Evolutionary conservation across 371 early-diverging fungal species (phyloP), one percentile per base, ranked within the genome.

Genomic region (Nosema muscidifuracis): DNA sequence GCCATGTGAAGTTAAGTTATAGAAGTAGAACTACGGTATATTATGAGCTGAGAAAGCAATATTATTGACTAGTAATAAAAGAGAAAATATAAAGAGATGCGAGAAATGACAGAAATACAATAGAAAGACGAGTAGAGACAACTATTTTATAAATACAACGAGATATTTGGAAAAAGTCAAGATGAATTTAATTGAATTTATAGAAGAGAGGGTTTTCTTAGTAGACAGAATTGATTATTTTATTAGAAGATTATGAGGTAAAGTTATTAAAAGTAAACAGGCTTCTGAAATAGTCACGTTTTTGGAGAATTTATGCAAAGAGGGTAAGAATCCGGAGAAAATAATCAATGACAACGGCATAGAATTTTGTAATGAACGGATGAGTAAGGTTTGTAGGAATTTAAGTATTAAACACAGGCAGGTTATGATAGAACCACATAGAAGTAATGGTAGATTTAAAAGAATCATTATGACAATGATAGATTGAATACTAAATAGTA

Each of bases 41-140:
- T n/a, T 33, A 26, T 2, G 20, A 47, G 30, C 1, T 40, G 40
- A 63, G 22, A 42, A 18, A 65, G 20, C 26, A 65, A 34, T 64
- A 64, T 34, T 72, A 65, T 55, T 71, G 63, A 71, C 42, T 40
- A 12, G 47, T 42, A 6, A n/a, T 44, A 38, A 40, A 38, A 13
- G 36, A 62, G 6, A 15, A 36, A 15, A 56, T 69, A 38, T 63
- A 28, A 58, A 68, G 24, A 65, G 38, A 53, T 67, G 64, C 40
- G 63, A 75, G 40, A 65, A 4, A 38, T 64, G 69, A 40, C 26
- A 24, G 26, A 70, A 34, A 47, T 31, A 65, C 26, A 36, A 44
- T 43, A 22, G 44, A 42, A 60, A 70, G 33, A 67, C 22, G 18
- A 57, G 16, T 2, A 31, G 31, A 44, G 40, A n/a, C 9, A 16